Percentiles rank a stretch among this genome's conserved stretches.
Evolutionary conservation across 352 stramenopile species (phyloP).

Genomic region (Phytophthora constricta): DNA sequence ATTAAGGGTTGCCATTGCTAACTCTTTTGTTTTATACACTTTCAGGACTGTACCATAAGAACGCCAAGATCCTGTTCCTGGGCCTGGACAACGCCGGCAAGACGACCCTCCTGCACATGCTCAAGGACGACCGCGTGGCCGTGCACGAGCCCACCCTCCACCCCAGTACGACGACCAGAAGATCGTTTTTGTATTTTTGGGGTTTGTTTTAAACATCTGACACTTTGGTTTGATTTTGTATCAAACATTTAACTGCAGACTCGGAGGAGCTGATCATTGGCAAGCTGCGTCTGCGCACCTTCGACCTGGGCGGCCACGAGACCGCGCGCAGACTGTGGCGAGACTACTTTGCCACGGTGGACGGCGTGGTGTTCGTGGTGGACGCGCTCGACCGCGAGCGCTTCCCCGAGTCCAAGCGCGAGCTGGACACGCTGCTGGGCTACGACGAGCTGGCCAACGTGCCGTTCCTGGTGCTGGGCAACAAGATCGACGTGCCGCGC

Average conservation of each 20-base stretch:
- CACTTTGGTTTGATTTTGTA: background rate
- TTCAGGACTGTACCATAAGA: slow-evolving; percentile 99
- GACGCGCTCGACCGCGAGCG: slow-evolving; percentile 98
- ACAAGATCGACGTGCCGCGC: slow-evolving; percentile 99
- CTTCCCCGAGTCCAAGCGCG: slow-evolving; percentile 99
- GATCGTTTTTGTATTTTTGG: too few species aligned
- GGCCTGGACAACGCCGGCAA: slow-evolving; percentile 99
- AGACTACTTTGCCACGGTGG: slow-evolving; percentile 99
- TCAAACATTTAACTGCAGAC: slow-evolving; percentile 47
- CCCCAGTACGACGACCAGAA: slow-evolving; percentile 65
- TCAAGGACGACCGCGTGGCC: slow-evolving; percentile 98
- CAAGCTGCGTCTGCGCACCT: slow-evolving; percentile 99
- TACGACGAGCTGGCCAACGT: slow-evolving; percentile 98
- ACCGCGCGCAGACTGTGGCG: slow-evolving; percentile 97
- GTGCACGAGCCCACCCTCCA: slow-evolving; percentile 97
- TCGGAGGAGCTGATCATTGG: slow-evolving; percentile 94
- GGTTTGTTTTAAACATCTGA: background rate
- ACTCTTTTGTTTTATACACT: slow-evolving; percentile 9
- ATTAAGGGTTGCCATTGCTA: slow-evolving; percentile 1
- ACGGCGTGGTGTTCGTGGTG: slow-evolving; percentile 99
- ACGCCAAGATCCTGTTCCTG: slow-evolving; percentile 99
- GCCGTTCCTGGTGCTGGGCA: slow-evolving; percentile 99
- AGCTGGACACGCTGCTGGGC: slow-evolving; percentile 97
- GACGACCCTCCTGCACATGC: slow-evolving; percentile 99
- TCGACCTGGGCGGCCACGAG: slow-evolving; percentile 99